Percentiles rank a stretch among this genome's conserved stretches.
Evolutionary conservation across 2,329 filamentous ascomycete genomes (phyloP).

Genomic region (Rhynchosporium secalis): DNA sequence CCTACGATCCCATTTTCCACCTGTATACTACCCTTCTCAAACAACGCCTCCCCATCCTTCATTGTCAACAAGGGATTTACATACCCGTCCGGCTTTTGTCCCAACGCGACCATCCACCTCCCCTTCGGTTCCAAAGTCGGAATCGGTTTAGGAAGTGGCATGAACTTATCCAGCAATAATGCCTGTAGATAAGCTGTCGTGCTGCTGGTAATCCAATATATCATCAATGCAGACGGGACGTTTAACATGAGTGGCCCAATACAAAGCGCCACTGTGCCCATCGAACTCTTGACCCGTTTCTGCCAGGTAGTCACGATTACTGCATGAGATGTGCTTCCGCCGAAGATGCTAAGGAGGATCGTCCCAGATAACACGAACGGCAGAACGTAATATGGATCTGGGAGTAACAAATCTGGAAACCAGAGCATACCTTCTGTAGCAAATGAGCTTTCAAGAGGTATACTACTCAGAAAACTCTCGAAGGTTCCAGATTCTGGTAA

Average conservation of each 20-base stretch:
- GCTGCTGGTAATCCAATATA: slow-evolving; percentile 52
- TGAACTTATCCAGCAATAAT: slow-evolving; percentile 42
- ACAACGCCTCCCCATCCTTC: not conserved
- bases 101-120: slow-evolving; percentile 22
- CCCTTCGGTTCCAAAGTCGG: slow-evolving; percentile 37
- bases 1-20: no score
- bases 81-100: slow-evolving; percentile 8
- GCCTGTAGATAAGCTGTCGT: slow-evolving; percentile 45
- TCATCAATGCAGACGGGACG: slow-evolving; percentile 47
- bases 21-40: no score
- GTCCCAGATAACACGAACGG: slow-evolving; percentile 50
- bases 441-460: slow-evolving; percentile 41
- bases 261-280: slow-evolving; percentile 44
- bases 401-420: slow-evolving; percentile 56
- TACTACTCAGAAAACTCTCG: not conserved
- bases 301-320: slow-evolving; percentile 29
- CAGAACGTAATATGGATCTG: slow-evolving; percentile 52
- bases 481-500: slow-evolving; percentile 17
- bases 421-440: slow-evolving; percentile 59
- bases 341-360: slow-evolving; percentile 49
- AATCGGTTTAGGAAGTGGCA: slow-evolving; percentile 41
- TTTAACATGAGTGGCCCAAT: slow-evolving; percentile 43
- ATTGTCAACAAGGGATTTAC: slow-evolving; percentile 1
- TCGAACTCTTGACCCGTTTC: slow-evolving; percentile 32
- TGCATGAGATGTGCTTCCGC: slow-evolving; percentile 13